Conservation (phyloP, 495 filamentous ascomycete genomes). For the Xylaria venustula region DNA sequence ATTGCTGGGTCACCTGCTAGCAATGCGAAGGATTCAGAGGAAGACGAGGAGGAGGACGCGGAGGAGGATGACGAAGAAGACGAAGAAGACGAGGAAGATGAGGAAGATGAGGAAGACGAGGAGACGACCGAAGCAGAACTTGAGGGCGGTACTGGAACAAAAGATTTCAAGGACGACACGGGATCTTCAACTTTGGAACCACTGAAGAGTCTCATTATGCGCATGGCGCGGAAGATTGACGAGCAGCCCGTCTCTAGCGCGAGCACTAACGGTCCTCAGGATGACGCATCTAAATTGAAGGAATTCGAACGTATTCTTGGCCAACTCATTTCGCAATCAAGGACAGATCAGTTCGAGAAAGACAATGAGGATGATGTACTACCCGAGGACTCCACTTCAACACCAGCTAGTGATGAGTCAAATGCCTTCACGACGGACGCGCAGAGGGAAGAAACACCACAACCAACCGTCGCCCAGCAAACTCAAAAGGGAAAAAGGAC, state of each 20-base stretch:
- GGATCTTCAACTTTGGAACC: conserved; percentile 18
- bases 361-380: conserved; percentile 15
- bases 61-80: conserved; percentile 26
- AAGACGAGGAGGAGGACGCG: conserved; percentile 24
- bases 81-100: too few relatives aligned
- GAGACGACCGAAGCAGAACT: conserved; percentile 19
- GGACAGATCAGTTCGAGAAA: conserved; percentile 24
- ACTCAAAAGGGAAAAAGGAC: conserved; percentile 11
- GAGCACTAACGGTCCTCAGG: conserved; percentile 13
- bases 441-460: neutral
- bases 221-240: conserved; percentile 22
- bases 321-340: conserved; percentile 31
- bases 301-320: conserved; percentile 41
- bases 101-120: conserved; percentile 26
- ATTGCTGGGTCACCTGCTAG: neutral
- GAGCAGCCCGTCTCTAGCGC: conserved; percentile 17
- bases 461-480: neutral
- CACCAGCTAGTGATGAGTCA: conserved; percentile 3
- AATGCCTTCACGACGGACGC: neutral
- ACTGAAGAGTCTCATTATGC: conserved; percentile 27
- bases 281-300: conserved; percentile 33
- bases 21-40: neutral
- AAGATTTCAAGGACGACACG: conserved; percentile 23
- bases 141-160: conserved; percentile 19
- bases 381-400: neutral